Evolutionary conservation across 1,284 basidiomycete species (phyloP).

Genomic region (Cryptococcus jaspeensis): DNA sequence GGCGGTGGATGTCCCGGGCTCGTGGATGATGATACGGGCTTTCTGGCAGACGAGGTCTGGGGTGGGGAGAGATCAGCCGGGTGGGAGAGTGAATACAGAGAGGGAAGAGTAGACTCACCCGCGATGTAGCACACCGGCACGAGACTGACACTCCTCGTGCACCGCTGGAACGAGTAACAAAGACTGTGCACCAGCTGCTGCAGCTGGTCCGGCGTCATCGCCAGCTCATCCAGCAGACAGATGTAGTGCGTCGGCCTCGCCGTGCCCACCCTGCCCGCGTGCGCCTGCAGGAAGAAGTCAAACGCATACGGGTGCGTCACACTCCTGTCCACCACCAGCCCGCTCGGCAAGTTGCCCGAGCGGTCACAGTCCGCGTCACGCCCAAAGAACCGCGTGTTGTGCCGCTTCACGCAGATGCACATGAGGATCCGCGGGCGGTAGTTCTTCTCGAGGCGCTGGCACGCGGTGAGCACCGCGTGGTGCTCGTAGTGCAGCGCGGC

Average conservation of each 20-base stretch:
- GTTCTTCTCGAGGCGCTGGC: constrained; percentile 17
- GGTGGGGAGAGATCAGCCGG: background rate
- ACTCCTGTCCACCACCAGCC: constrained; percentile 42
- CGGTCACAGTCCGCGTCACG: constrained; percentile 41
- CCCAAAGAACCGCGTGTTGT: constrained; percentile 53
- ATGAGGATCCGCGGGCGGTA: constrained; percentile 36
- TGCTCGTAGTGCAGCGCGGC: constrained; percentile 50
- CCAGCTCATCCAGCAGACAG: constrained; percentile 43
- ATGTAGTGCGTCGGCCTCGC: constrained; percentile 39
- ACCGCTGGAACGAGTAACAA: constrained; percentile 52
- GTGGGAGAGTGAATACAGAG: background rate
- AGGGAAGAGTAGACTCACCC: constrained; percentile 30
- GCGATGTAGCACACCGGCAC: constrained; percentile 54
- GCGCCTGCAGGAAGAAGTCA: constrained; percentile 51
- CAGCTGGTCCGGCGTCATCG: constrained; percentile 42
- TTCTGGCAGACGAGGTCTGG: constrained; percentile 47
- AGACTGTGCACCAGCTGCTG: constrained; percentile 49
- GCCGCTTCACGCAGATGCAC: constrained; percentile 48
- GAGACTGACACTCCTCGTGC: constrained; percentile 49
- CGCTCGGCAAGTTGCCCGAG: constrained; percentile 51
- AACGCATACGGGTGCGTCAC: constrained; percentile 53
- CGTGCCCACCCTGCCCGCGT: constrained; percentile 39
- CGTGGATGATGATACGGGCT: constrained; percentile 42
- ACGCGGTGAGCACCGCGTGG: constrained; percentile 43
- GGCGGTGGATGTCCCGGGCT: constrained; percentile 19